phyloP scores from a whole-genome alignment of 1,284 basidiomycete species.

The Papiliotrema fonsecae region DNA sequence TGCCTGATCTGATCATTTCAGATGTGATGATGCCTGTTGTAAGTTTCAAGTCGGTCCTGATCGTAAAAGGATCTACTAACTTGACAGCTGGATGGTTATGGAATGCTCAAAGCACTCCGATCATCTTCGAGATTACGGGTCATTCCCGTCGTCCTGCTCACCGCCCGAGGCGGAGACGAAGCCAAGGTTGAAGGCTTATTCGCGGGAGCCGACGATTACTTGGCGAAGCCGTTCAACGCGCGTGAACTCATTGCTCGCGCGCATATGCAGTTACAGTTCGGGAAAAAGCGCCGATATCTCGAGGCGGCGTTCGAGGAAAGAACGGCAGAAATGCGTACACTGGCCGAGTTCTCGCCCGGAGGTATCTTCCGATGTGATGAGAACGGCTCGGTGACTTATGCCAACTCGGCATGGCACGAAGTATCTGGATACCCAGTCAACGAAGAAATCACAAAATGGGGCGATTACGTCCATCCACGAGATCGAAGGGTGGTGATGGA shows the following conservation, averaged over 20 bases:
- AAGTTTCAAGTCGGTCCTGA: constrained; percentile 4
- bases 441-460: constrained; percentile 26
- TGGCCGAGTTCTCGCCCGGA: constrained; percentile 43
- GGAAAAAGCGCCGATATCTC: constrained; percentile 33
- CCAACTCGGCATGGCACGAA: constrained; percentile 37
- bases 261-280: constrained; percentile 35
- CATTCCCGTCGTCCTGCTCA: constrained; percentile 39
- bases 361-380: constrained; percentile 38
- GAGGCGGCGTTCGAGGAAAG: constrained; percentile 39
- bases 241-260: constrained; percentile 49
- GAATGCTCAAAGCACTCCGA: constrained; percentile 25
- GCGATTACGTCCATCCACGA: constrained; percentile 20
- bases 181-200: constrained; percentile 38
- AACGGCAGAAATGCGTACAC: constrained; percentile 36
- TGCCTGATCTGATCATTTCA: constrained; percentile 43
- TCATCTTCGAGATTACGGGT: constrained; percentile 15
- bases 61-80: not conserved
- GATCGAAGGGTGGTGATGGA: constrained; percentile 11
- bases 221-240: constrained; percentile 43
- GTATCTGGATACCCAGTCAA: constrained; percentile 25
- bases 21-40: constrained; percentile 50
- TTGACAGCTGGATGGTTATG: constrained; percentile 33
- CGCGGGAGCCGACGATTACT: constrained; percentile 48
- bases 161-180: constrained; percentile 38
- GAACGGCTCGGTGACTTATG: constrained; percentile 34